These are phyloP conservation scores for Blastobotrys americana DNA, from an alignment of 805 yeast species.

Conservation along the genomic window DNA sequence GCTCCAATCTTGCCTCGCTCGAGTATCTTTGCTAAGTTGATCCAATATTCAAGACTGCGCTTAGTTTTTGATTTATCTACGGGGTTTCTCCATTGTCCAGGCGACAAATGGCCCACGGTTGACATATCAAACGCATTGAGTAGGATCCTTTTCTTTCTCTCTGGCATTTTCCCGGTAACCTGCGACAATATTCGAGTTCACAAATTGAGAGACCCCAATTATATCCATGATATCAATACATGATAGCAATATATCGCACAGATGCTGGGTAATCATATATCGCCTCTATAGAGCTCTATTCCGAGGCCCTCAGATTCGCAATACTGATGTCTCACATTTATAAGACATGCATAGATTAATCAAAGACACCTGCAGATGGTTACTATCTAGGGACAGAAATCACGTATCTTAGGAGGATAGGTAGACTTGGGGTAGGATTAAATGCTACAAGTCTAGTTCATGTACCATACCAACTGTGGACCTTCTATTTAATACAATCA, in stretches of 20 bases:
- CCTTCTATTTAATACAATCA: too few species aligned
- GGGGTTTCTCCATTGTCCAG: slow-evolving; percentile 35
- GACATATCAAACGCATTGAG: slow-evolving; percentile 34
- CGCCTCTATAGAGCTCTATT: not conserved
- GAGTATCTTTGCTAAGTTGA: slow-evolving; percentile 31
- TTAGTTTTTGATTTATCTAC: slow-evolving; percentile 28
- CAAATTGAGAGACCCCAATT: not conserved
- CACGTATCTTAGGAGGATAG: too few species aligned
- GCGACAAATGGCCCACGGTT: slow-evolving; percentile 24
- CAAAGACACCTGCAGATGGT: too few species aligned
- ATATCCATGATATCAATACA: not conserved
- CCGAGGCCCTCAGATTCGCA: not conserved
- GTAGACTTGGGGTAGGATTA: too few species aligned
- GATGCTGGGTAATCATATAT: not conserved
- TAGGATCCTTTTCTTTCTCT: slow-evolving; percentile 23
- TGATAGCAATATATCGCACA: not conserved
- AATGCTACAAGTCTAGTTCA: too few species aligned
- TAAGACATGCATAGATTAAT: too few species aligned
- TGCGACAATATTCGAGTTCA: too few species aligned
- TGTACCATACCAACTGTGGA: too few species aligned
- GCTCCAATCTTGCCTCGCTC: slow-evolving; percentile 35
- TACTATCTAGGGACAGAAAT: too few species aligned
- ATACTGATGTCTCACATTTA: too few species aligned
- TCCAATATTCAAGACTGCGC: slow-evolving; percentile 33
- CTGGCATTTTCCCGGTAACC: not conserved